Evolutionary conservation across 257 asterid genomes (phyloP).

Genomic region (Penstemon barbatus): DNA sequence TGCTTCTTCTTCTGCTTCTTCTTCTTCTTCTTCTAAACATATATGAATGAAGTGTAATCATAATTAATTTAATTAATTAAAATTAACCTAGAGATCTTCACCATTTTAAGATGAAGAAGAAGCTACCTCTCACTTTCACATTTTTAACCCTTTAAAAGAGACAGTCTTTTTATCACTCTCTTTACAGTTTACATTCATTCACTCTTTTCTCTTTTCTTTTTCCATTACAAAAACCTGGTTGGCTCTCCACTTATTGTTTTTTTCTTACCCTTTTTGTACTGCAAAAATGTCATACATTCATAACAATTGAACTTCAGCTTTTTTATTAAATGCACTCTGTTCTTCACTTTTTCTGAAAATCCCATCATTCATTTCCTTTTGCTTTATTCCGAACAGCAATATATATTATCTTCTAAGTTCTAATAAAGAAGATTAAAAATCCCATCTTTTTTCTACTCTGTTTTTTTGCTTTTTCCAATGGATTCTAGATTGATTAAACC

Average conservation of each 20-base stretch:
- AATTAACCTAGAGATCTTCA: slow-evolving; percentile 72
- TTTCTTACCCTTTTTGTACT: slow-evolving; percentile 21
- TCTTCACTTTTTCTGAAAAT: slow-evolving; percentile 12
- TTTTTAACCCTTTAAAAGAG: slow-evolving; percentile 18
- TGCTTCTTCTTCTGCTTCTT: slow-evolving; percentile 46
- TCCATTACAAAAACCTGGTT: slow-evolving; percentile 24
- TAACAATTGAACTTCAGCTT: slow-evolving; percentile 20
- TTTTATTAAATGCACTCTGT: slow-evolving; percentile 10
- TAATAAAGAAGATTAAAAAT: background rate
- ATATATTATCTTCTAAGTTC: too few relatives aligned
- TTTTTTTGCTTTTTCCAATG: slow-evolving; percentile 21
- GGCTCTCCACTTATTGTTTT: slow-evolving; percentile 25
- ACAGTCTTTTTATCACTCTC: slow-evolving; percentile 6
- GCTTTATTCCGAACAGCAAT: slow-evolving; percentile 31
- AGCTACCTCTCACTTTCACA: slow-evolving; percentile 61
- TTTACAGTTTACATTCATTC: background rate
- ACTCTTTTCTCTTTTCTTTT: slow-evolving; percentile 20
- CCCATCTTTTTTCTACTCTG: background rate
- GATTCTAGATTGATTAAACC: slow-evolving; percentile 37
- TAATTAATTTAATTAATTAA: background rate
- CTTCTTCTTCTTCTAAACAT: slow-evolving; percentile 30
- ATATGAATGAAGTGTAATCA: background rate
- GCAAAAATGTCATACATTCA: slow-evolving; percentile 26
- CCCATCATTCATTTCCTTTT: slow-evolving; percentile 22
- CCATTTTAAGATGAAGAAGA: slow-evolving; percentile 35